Evolutionary conservation across 2,329 filamentous ascomycete species (phyloP), one percentile per base, ranked within the genome.

Genomic region (Apiospora malaysiana): DNA sequence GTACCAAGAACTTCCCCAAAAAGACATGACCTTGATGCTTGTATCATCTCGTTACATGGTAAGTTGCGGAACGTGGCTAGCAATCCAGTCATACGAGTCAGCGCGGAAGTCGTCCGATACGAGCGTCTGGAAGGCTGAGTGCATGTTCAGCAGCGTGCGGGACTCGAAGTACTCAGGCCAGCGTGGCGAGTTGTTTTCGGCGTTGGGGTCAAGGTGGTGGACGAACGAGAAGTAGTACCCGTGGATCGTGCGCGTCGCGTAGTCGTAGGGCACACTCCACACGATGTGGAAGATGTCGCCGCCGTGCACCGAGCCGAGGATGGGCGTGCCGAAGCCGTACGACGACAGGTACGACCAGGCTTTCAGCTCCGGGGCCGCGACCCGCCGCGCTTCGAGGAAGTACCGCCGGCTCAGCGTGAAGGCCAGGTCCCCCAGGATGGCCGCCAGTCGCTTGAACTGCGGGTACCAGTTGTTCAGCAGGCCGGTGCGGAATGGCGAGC

Each of bases 241-340:
- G 70, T 91, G 87, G 63, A 90, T 89, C 10, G 88, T 85, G 7
- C 77, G 79, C 37, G 87, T 87, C 1, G 91, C 90, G 71, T 91
- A 88, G 77, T 93, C 90, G 14, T 89, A 86, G 67, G 87, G 77
- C 16, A 92, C 79, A 0, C 91, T 91, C 71, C 88, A 90, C 73
- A 94, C 94, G 0, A 93, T 87, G 77, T 92, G 89, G 3, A 93
- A 74, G 1, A 95, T 75, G 74, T 95, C 93, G 0, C 87, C 89
- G 18, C 81, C 91, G 79, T 96, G 94, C 81, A 94, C 92, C 0
- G 93, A 95, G n/a, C 94, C 93, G 0, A 95, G 80, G 66, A 95
- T 81, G 0, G 93, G 91, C 0, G 90, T 91, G 12, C 91, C 91
- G 77, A 91, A 89, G 82, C 92, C 81, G 81, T 94, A 95, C 0